These are phyloP conservation scores for Barnettozyma californica DNA, from an alignment of 805 yeast species.

Conservation along the genomic window DNA sequence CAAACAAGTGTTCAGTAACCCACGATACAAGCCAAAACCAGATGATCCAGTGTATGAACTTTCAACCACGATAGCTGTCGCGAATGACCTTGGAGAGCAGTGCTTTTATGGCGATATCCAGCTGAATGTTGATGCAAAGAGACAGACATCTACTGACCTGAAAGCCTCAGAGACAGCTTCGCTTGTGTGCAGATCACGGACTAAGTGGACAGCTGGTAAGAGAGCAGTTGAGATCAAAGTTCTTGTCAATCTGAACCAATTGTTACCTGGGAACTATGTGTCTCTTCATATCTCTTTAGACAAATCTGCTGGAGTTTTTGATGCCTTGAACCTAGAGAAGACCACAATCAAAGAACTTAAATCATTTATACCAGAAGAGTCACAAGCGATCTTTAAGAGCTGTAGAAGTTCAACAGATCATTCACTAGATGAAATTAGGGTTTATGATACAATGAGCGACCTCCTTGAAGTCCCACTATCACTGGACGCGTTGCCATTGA, in stretches of 20 bases:
- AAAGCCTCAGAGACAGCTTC: neutral
- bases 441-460: constrained; percentile 17
- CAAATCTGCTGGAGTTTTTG: neutral
- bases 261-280: constrained; percentile 7
- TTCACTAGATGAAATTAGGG: neutral
- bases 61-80: constrained; percentile 23
- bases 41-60: constrained; percentile 14
- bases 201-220: constrained; percentile 19
- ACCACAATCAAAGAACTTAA: constrained; percentile 12
- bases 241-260: neutral
- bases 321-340: constrained; percentile 11
- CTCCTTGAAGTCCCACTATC: constrained; percentile 13
- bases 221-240: constrained; percentile 16
- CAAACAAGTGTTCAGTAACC: neutral
- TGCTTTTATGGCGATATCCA: constrained; percentile 30
- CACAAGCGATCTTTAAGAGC: constrained; percentile 5
- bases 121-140: constrained; percentile 9
- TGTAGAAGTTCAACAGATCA: constrained; percentile 4
- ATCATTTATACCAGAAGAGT: constrained; percentile 9
- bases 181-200: neutral
- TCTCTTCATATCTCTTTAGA: constrained; percentile 12
- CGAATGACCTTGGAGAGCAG: constrained; percentile 38
- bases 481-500: constrained; percentile 10
- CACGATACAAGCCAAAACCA: constrained; percentile 6
- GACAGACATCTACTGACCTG: neutral